These are phyloP conservation scores for Penicillium sp. DNA, from an alignment of 2,329 filamentous ascomycete species.

Conservation along the genomic window DNA sequence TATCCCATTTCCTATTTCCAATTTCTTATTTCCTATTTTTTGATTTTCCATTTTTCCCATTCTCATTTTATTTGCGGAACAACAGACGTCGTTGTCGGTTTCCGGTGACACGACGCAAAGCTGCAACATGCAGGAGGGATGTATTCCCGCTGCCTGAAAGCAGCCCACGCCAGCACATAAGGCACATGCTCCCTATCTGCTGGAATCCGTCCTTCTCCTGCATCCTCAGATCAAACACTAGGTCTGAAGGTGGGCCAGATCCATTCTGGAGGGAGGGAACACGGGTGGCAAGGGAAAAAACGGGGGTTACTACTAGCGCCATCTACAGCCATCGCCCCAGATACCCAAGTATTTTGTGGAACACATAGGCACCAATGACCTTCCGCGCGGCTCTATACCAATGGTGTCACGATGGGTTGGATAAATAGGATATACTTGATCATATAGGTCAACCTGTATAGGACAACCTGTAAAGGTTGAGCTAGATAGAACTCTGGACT, in stretches of 20 bases:
- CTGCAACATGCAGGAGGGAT: slow-evolving; percentile 15
- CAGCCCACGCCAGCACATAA: slow-evolving; percentile 24
- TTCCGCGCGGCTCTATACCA: slow-evolving; percentile 29
- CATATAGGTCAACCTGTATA: too few species aligned
- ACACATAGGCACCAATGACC: slow-evolving; percentile 29
- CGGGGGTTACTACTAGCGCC: background rate
- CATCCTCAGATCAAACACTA: slow-evolving; percentile 18
- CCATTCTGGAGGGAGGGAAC: background rate
- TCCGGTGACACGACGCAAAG: slow-evolving; percentile 19
- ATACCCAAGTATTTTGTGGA: background rate
- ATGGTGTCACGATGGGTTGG: background rate
- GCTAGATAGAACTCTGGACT: too few species aligned
- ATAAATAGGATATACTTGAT: background rate
- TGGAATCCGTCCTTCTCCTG: slow-evolving; percentile 26
- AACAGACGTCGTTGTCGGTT: slow-evolving; percentile 10
- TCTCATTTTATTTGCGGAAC: slow-evolving; percentile 2
- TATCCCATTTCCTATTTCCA: background rate
- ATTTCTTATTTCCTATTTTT: background rate
- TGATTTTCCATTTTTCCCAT: background rate
- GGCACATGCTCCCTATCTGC: slow-evolving; percentile 21
- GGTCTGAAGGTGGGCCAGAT: slow-evolving; percentile 5
- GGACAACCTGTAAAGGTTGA: too few species aligned
- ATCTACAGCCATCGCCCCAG: background rate
- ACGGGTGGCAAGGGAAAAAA: background rate
- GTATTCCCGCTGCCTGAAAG: slow-evolving; percentile 17